phyloP scores from a whole-genome alignment of 2,329 filamentous ascomycete genomes.

The Scolecobasidium constrictum region DNA sequence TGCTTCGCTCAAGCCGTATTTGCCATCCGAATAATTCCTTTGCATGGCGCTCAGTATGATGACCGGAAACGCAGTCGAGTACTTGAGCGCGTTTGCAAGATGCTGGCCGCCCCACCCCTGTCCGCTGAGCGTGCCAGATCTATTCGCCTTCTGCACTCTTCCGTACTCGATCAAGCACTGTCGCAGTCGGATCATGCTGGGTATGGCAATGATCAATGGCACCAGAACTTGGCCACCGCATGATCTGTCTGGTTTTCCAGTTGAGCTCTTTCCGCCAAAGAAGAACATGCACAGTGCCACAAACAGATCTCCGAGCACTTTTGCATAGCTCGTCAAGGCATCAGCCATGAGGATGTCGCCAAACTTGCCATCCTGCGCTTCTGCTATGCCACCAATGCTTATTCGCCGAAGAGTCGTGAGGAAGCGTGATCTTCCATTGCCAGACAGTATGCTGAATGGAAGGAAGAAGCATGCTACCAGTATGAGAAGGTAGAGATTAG shows the following conservation, averaged over 20 bases:
- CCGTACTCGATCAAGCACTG: constrained; percentile 86
- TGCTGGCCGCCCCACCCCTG: constrained; percentile 74
- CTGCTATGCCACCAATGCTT: constrained; percentile 73
- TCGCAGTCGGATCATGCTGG: constrained; percentile 74
- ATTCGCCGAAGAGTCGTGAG: constrained; percentile 67
- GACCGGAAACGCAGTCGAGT: constrained; percentile 87
- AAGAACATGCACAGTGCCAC: constrained; percentile 90
- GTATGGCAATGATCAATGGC: constrained; percentile 72
- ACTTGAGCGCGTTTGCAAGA: constrained; percentile 88
- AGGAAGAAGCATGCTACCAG: constrained; percentile 61
- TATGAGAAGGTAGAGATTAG: constrained; percentile 69
- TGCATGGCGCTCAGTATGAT: constrained; percentile 70
- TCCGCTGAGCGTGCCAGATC: constrained; percentile 30
- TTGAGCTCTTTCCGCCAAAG: constrained; percentile 57
- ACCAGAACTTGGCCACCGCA: constrained; percentile 74
- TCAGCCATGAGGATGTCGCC: constrained; percentile 90
- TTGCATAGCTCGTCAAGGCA: constrained; percentile 88
- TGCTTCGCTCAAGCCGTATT: constrained; percentile 43
- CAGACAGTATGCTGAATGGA: constrained; percentile 58
- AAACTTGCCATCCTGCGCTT: constrained; percentile 82
- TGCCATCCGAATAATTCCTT: constrained; percentile 58
- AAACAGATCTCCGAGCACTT: constrained; percentile 81
- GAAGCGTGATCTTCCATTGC: constrained; percentile 63
- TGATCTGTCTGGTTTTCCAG: constrained; percentile 65
- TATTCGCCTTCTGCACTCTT: constrained; percentile 53